Base-by-base conservation (phyloP, 2,329 filamentous ascomycete species). In the Penicillium palitans region DNA sequence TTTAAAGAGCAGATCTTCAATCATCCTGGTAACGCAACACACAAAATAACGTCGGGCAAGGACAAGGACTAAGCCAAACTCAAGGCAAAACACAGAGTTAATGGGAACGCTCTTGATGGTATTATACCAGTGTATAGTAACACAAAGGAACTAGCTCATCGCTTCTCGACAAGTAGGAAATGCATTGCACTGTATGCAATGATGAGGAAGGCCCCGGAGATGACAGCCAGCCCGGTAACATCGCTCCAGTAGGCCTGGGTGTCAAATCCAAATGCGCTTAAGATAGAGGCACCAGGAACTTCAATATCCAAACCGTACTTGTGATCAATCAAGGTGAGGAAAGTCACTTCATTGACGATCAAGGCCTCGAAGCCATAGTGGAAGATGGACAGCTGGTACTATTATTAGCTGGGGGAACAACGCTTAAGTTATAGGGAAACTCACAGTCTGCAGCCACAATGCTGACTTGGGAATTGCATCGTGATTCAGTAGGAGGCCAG, bases 231-330 rank as follows among this genome's bases (percentile, higher is more conserved):
- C 47, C 91, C 93, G 52, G 89, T 80, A 27, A 95, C 86, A 74
- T 99, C 95, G 45, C 79, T 79, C 93, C 92, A 97, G 57, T 96
- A 82, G 0, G 91, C 91, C 60, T 87, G 81, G 29, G 93, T 96
- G 71, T 96, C 84, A 74, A 99, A 99, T 1, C 95, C 95, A 74
- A 99, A 99, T 0, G 90, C 91, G 75, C 90, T 96, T 55, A 99
- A 79, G 65, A 99, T 99, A 0, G 92, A 91, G 0, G 93, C 92
- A 35, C 95, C 95, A 0, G 95, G 95, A 0, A 99, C 92, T 52
- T 95, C 93, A 62, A 99, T 99, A 70, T 98, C 92, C 6, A 99
- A 84, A 6, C 95, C 95, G 64, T 96, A 97, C 76, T 98, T 96
- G 75, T 95, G 89, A 74, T 99, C 95, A 42, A 96, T 86, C 27